Conservation (phyloP, 805 yeast genomes). For the Yamadazyma sp. region DNA sequence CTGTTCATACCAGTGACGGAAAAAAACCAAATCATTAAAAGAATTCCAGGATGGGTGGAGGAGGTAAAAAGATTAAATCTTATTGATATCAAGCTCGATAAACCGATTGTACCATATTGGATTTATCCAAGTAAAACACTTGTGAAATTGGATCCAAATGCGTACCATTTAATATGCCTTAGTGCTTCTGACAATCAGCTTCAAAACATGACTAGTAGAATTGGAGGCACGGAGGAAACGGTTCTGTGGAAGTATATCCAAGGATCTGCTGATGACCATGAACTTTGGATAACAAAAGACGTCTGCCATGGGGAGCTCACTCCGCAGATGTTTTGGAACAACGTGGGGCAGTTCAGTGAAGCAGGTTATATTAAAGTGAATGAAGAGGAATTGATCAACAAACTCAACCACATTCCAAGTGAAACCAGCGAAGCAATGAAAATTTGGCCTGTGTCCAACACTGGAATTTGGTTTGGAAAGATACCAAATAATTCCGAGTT, state of each 20-base stretch:
- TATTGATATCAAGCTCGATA: constrained; percentile 5
- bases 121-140: constrained; percentile 13
- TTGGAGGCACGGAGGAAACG: constrained; percentile 3
- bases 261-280: constrained; percentile 96
- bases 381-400: constrained; percentile 23
- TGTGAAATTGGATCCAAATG: background rate
- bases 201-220: constrained; percentile 6
- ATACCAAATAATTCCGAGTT: constrained; percentile 19
- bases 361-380: constrained; percentile 6
- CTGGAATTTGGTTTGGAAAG: constrained; percentile 30
- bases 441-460: constrained; percentile 17
- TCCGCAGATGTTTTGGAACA: constrained; percentile 32
- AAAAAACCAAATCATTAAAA: constrained; percentile 45
- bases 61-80: constrained; percentile 31
- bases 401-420: constrained; percentile 17
- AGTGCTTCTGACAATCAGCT: constrained; percentile 13
- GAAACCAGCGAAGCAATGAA: background rate
- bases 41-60: constrained; percentile 49
- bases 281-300: constrained; percentile 58
- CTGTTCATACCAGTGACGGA: constrained; percentile 58
- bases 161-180: constrained; percentile 11
- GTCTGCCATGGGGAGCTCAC: constrained; percentile 48
- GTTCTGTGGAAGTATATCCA: constrained; percentile 59
- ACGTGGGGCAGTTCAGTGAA: constrained; percentile 22
- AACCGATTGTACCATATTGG: constrained; percentile 16